phyloP scores from a whole-genome alignment of 2,329 filamentous ascomycete species.

The Neofusicoccum sp. region DNA sequence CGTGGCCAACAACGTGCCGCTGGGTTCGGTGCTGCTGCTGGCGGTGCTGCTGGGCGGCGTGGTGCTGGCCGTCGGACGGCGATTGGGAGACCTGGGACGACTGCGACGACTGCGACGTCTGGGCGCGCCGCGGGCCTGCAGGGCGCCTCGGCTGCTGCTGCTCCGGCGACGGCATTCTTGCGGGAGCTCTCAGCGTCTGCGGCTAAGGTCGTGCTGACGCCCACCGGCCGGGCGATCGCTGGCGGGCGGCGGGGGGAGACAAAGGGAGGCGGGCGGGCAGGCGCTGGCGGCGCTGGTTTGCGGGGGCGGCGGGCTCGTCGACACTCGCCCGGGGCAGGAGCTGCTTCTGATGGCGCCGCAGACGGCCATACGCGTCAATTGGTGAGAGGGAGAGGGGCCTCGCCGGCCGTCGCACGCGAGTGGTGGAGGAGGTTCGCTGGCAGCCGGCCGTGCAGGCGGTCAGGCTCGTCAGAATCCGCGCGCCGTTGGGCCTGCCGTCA shows the following conservation, averaged over 20 bases:
- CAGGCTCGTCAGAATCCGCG: constrained; percentile 12
- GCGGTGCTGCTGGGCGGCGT: constrained; percentile 23
- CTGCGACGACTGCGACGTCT: constrained; percentile 37
- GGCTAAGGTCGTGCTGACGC: constrained; percentile 15
- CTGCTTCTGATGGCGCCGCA: constrained; percentile 17
- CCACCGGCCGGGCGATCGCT: constrained; percentile 1
- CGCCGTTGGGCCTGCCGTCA: constrained; percentile 13
- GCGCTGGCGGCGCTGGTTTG: constrained; percentile 12
- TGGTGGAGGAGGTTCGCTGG: constrained; percentile 19
- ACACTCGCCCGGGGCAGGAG: constrained; percentile 4
- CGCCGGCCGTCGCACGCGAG: constrained; percentile 8
- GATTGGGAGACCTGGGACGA: constrained; percentile 42
- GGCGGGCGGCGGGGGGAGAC: constrained; percentile 3
- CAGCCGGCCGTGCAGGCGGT: constrained; percentile 19
- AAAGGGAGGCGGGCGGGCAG: constrained; percentile 18
- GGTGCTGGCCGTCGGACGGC: constrained; percentile 34
- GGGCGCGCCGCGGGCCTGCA: constrained; percentile 34
- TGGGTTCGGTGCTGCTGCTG: constrained; percentile 36
- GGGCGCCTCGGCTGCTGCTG: constrained; percentile 38
- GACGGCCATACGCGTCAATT: constrained; percentile 17
- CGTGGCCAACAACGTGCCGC: constrained; percentile 44
- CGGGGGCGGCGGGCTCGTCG: constrained; percentile 4
- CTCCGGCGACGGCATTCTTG: constrained; percentile 19
- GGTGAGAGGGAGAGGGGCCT: constrained; percentile 13
- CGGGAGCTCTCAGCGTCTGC: constrained; percentile 2